phyloP scores from a whole-genome alignment of 345 rosid species.

The Ceriops tagal region DNA sequence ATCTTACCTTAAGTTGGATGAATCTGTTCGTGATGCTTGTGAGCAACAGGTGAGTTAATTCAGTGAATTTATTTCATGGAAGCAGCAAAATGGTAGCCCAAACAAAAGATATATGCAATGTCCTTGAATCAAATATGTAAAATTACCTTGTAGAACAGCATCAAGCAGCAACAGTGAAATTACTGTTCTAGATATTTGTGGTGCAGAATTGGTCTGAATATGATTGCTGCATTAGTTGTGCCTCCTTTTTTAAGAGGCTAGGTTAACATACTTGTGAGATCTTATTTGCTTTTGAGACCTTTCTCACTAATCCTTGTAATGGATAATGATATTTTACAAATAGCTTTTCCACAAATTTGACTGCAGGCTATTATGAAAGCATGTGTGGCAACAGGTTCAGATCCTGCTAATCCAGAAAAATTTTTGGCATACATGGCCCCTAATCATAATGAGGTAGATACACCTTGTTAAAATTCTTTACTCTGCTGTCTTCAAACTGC shows the following conservation, averaged over 20 bases:
- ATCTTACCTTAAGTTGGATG: slow-evolving; percentile 59
- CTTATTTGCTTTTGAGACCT: background rate
- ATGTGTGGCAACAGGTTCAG: slow-evolving; percentile 65
- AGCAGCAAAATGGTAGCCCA: slow-evolving; percentile 1
- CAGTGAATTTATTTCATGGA: background rate
- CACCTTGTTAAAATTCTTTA: slow-evolving; percentile 3
- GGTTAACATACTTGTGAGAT: background rate
- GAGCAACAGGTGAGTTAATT: slow-evolving; percentile 70
- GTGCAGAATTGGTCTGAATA: background rate
- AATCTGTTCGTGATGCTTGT: slow-evolving; percentile 65
- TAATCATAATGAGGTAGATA: slow-evolving; percentile 67
- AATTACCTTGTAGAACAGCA: too few species aligned
- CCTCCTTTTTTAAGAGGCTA: background rate
- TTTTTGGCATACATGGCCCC: slow-evolving; percentile 95
- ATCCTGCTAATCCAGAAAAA: slow-evolving; percentile 66
- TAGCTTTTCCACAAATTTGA: slow-evolving; percentile 2
- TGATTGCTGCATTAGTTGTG: background rate
- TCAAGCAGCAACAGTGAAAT: too few species aligned
- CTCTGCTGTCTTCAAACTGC: background rate
- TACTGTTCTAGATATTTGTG: too few species aligned
- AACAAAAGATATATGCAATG: too few species aligned
- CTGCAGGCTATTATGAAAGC: slow-evolving; percentile 92
- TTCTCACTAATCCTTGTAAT: background rate
- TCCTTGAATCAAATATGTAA: too few species aligned
- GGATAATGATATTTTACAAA: background rate